Base-by-base conservation (phyloP, 768 basidiomycete species). In the Obba rivulosa region DNA sequence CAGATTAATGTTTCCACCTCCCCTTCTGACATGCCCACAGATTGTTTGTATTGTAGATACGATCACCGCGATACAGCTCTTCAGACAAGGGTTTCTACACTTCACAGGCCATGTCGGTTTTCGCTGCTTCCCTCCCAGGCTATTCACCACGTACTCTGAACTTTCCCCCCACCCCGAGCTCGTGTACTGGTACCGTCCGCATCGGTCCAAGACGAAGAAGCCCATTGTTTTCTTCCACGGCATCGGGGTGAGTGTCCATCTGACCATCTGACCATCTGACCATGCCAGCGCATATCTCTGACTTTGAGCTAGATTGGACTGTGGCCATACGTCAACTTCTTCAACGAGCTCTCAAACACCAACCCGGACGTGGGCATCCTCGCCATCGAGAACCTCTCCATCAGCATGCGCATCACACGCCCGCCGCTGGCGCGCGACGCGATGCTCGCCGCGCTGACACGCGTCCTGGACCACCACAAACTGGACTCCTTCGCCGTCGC, bases 181-280 rank as follows among this genome's bases (percentile, higher is more conserved):
- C 9, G 66, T 70, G 1, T 78, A 74, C 55, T 77, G 76, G 76
- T 70, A 74, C 50, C 66, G 71, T 3, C 72, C 75, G 31, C 81
- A 83, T 49, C 68, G 63, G 28, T 75, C 78, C 3, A 45, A 43
- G 8, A 66, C 66, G 1, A 78, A 75, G 51, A 63, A 67, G 8
- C 80, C 83, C 0, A 63, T 86, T 9, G 60, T 85, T n/a, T 83
- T 85, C 56, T 55, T 86, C 1, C 83, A 86, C 46, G 84, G 83
- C 9, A 77, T 85, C n/a, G 84, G 83, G 9, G 80, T 83, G 63
- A 2, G 74, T 55, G 4, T n/a, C 17, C n/a, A 5, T 49, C 13
- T 34, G 13, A 25, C 8, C 35, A 21, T 25, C 31, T 35, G 47
- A 28, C n/a, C 24, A 20, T 17, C 9, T 13, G 39, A 53, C 31